Evolutionary conservation across 306 rosid genomes (phyloP).

Genomic region (Lathyrus tuberosus): DNA sequence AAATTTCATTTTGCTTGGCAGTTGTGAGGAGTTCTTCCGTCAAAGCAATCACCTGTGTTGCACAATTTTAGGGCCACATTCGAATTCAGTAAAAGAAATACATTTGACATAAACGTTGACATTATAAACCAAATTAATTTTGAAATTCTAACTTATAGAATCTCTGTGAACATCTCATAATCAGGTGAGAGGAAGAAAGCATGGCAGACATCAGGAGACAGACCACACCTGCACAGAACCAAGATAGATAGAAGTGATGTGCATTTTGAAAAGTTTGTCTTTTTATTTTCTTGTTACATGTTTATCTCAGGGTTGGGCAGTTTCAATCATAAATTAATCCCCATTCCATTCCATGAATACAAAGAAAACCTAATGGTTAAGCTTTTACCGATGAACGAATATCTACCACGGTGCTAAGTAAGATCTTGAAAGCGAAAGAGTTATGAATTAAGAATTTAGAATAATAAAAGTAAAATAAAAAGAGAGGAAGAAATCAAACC

Average conservation of each 20-base stretch:
- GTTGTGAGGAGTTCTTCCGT: constrained; percentile 92
- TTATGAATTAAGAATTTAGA: too few species aligned
- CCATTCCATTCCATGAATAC: too few species aligned
- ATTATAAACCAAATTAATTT: constrained; percentile 50
- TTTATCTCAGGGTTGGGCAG: background rate
- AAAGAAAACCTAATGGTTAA: too few species aligned
- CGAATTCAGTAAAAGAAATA: constrained; percentile 37
- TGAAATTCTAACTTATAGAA: constrained; percentile 69
- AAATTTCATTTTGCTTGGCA: constrained; percentile 73
- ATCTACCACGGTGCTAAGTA: too few species aligned
- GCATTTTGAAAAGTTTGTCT: constrained; percentile 60
- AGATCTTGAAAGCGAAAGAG: too few species aligned
- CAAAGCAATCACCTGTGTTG: constrained; percentile 81
- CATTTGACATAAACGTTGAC: constrained; percentile 21
- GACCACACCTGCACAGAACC: constrained; percentile 95
- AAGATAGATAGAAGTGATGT: constrained; percentile 83
- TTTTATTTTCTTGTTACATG: constrained; percentile 9
- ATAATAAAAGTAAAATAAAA: too few species aligned
- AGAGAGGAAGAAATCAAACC: constrained; percentile 43
- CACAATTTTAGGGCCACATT: constrained; percentile 58
- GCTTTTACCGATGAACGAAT: too few species aligned
- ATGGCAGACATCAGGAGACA: constrained; percentile 71
- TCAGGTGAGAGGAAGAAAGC: constrained; percentile 73
- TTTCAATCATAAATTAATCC: too few species aligned
- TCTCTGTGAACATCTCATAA: constrained; percentile 73